Conservation (phyloP, 148 eudicot genomes). For the Rhododendron simsii region DNA sequence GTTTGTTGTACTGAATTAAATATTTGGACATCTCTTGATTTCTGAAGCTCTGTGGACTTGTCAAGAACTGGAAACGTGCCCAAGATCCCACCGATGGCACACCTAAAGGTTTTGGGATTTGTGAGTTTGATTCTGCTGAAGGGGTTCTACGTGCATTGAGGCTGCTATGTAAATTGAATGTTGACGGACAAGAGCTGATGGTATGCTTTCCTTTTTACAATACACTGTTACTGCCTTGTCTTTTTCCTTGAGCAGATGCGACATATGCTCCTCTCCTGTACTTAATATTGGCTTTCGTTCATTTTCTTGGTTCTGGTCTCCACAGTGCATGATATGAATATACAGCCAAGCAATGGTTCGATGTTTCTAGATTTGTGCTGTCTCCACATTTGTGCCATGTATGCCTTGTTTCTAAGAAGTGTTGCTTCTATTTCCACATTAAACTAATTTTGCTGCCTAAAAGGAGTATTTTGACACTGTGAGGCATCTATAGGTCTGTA, state of each 20-base stretch:
- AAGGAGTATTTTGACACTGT: background rate
- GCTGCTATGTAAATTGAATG: slow-evolving; percentile 66
- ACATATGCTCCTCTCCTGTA: too few relatives aligned
- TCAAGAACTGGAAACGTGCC: slow-evolving; percentile 93
- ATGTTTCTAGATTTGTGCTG: background rate
- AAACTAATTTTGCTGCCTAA: background rate
- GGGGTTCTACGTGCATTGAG: slow-evolving; percentile 93
- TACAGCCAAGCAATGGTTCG: background rate
- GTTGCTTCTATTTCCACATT: too few relatives aligned
- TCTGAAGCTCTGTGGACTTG: slow-evolving; percentile 87
- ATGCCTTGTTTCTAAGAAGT: background rate
- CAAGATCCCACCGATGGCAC: slow-evolving; percentile 83
- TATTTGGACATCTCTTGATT: slow-evolving; percentile 17
- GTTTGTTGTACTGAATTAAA: background rate
- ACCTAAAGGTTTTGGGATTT: slow-evolving; percentile 75
- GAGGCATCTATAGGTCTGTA: background rate
- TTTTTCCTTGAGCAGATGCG: background rate
- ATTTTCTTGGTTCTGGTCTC: background rate
- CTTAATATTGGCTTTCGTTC: background rate
- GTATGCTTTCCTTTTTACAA: slow-evolving; percentile 29
- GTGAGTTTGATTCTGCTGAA: slow-evolving; percentile 94
- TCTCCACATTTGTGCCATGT: background rate
- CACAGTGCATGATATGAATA: background rate
- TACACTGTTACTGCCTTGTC: background rate
- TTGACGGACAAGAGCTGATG: slow-evolving; percentile 92